Percentiles rank a stretch among this genome's conserved stretches.
These are phyloP conservation scores for Pseudozyma sp. DNA, from an alignment of 1,284 basidiomycete species.

Conservation along the genomic window DNA sequence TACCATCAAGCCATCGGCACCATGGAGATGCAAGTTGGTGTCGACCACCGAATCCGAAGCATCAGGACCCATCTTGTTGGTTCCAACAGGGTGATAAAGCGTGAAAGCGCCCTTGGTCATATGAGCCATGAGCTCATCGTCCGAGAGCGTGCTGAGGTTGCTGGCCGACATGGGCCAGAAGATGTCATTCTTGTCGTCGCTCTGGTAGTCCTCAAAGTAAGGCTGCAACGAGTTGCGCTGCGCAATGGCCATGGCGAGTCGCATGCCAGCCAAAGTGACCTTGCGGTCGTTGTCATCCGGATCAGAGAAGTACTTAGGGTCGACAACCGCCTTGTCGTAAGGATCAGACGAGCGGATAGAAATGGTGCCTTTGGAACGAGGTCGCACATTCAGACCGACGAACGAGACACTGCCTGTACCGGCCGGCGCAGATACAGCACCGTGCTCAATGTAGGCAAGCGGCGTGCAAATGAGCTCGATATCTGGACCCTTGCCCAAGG, in stretches of 20 bases:
- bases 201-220: conserved; percentile 45
- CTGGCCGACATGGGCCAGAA: conserved; percentile 46
- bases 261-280: conserved; percentile 49
- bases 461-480: conserved; percentile 62
- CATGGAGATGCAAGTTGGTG: conserved; percentile 45
- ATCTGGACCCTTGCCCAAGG: conserved; percentile 63
- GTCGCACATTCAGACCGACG: conserved; percentile 53
- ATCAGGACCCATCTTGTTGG: conserved; percentile 58
- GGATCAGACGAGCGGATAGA: conserved; percentile 40
- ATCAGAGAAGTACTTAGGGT: conserved; percentile 52
- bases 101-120: conserved; percentile 74
- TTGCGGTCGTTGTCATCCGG: conserved; percentile 55
- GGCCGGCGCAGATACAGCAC: conserved; percentile 25
- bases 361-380: conserved; percentile 47
- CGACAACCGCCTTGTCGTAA: conserved; percentile 49
- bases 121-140: conserved; percentile 59
- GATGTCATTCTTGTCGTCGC: conserved; percentile 41
- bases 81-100: conserved; percentile 75
- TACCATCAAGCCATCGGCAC: conserved; percentile 49
- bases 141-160: conserved; percentile 57
- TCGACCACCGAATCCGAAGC: conserved; percentile 47
- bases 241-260: conserved; percentile 40
- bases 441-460: conserved; percentile 50
- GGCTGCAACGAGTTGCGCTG: conserved; percentile 36
- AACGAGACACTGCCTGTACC: conserved; percentile 44